Conservation (phyloP, 495 filamentous ascomycete species). For the Aspergillus homomorphus region DNA sequence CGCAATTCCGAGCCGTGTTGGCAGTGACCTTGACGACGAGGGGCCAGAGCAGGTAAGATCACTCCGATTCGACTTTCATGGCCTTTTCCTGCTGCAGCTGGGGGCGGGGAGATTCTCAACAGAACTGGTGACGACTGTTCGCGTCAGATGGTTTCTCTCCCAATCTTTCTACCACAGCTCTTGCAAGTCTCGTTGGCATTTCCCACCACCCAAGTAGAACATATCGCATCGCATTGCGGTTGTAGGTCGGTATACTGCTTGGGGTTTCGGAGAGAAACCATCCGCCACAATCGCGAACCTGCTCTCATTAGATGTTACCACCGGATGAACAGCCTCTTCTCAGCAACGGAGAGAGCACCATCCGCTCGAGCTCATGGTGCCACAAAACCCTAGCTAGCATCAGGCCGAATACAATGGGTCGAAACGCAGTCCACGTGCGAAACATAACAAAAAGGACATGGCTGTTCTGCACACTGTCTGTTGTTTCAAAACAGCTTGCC, state of each 20-base stretch:
- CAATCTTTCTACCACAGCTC: background rate
- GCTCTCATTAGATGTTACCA: background rate
- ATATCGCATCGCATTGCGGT: background rate
- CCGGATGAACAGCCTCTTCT: background rate
- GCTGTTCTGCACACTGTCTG: background rate
- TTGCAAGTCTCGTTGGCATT: background rate
- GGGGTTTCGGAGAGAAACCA: background rate
- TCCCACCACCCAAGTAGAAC: too few species aligned
- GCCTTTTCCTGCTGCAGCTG: background rate
- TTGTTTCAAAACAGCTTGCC: background rate
- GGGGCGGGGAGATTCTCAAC: conserved; percentile 4
- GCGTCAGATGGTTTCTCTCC: background rate
- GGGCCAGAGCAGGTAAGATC: background rate
- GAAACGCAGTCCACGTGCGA: background rate
- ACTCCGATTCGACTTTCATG: background rate
- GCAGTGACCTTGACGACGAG: background rate
- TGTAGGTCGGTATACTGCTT: conserved; percentile 1
- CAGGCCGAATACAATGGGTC: background rate
- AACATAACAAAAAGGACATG: background rate
- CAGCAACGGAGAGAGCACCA: background rate
- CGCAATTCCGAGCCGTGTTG: background rate
- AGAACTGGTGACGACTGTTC: conserved; percentile 1
- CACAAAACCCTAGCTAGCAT: background rate
- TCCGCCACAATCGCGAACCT: background rate
- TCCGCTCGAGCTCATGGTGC: background rate